Base-by-base conservation (phyloP, 805 yeast species). In the Teunomyces pallodes region DNA sequence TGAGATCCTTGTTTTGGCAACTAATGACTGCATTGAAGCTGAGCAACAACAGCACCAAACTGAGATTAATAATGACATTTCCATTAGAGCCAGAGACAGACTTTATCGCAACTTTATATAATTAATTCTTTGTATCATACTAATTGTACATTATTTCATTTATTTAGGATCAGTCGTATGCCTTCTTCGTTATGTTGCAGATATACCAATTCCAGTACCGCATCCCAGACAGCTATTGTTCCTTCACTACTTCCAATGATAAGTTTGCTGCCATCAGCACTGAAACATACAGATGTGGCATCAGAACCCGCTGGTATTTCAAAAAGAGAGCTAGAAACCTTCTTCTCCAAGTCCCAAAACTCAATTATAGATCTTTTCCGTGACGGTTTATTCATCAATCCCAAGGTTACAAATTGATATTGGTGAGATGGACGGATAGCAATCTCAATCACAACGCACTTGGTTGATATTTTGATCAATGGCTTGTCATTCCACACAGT, bases 1-100 rank as follows among this genome's bases (percentile, higher is more conserved):
- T 58, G 96, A 90, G 62, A 64, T 90, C 61, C 72, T 90, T 55
- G 92, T 90, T 3, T 72, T 90, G 48, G 95, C 95, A 1, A 84
- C 94, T 5, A 75, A 82, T 40, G 90, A 86, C 55, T 84, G 92
- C 46, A 69, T 90, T 41, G 69, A 72, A 12, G 64, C 90, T 36
- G 66, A 79, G 32, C 96, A 89, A 67, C 72, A 75, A 6, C 56
- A 54, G 2, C 45, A 51, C 12, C 41, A 46, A n/a, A 54, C 53
- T 12, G 58, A 60, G 9, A 29, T 26, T n/a, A 26, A 29, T 9
- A 57, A 57, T 10, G 80, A 77, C 33, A 83, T 89, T 48, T 55
- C 53, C n/a, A 74, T 87, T 32, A 61, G 65, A 16, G 69, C 80
- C 9, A 80, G 74, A 55, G 74, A 76, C 42, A 59, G 66, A 29